Conservation (phyloP, 2,329 filamentous ascomycete species). For the Penicillium sp. region DNA sequence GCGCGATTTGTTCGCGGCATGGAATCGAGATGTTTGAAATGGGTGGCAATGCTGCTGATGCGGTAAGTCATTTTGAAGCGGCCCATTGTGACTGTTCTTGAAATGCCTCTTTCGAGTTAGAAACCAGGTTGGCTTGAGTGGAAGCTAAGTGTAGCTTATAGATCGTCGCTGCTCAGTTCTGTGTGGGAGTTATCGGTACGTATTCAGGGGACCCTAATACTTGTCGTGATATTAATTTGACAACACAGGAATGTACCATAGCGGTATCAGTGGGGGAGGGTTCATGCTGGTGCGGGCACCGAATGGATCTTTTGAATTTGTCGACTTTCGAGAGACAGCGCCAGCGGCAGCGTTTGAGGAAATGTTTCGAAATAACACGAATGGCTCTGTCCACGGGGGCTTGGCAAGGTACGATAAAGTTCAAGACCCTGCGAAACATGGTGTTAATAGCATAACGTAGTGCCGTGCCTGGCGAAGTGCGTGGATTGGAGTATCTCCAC, state of each 20-base stretch:
- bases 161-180: conserved; percentile 72
- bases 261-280: conserved; percentile 83
- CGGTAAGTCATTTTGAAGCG: conserved; percentile 42
- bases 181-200: conserved; percentile 68
- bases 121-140: background rate
- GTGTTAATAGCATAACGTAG: conserved; percentile 33
- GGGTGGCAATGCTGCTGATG: conserved; percentile 74
- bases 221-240: background rate
- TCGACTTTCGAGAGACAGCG: conserved; percentile 88
- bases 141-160: conserved; percentile 21
- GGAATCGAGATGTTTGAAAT: conserved; percentile 63
- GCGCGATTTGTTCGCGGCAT: conserved; percentile 66
- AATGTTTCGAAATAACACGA: conserved; percentile 76
- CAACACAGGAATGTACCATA: conserved; percentile 67
- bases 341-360: conserved; percentile 77
- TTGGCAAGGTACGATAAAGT: conserved; percentile 55
- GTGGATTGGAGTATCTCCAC: conserved; percentile 78
- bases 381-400: conserved; percentile 69
- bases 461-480: conserved; percentile 61
- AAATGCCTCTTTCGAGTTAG: background rate
- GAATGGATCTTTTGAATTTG: conserved; percentile 75
- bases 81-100: background rate
- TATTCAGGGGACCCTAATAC: background rate
- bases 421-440: too few species aligned
- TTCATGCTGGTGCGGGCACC: conserved; percentile 78